phyloP scores from a whole-genome alignment of 148 eudicot species.

The Spergularia bocconei region DNA sequence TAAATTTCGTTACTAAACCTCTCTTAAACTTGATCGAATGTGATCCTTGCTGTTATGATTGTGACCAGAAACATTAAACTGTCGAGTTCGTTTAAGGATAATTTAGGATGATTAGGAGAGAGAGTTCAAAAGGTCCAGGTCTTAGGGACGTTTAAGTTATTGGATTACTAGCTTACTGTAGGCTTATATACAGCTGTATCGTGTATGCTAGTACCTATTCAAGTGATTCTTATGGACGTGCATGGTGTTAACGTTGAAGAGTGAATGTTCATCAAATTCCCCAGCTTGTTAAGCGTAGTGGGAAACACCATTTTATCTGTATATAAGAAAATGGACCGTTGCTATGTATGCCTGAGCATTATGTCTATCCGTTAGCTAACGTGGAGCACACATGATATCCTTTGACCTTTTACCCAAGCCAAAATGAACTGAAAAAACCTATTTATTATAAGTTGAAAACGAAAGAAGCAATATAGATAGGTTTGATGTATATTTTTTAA shows the following conservation, averaged over 20 bases:
- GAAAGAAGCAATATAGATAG: background rate
- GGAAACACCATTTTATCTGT: slow-evolving; percentile 15
- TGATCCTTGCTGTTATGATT: background rate
- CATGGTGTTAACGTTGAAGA: slow-evolving; percentile 10
- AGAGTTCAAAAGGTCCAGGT: background rate
- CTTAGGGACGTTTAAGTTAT: background rate
- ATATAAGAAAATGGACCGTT: background rate
- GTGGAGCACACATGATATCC: slow-evolving; percentile 14
- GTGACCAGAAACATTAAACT: background rate
- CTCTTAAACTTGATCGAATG: background rate
- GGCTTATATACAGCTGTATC: background rate
- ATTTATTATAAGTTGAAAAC: background rate
- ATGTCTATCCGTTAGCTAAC: slow-evolving; percentile 20
- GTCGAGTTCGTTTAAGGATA: background rate
- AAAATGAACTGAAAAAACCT: background rate
- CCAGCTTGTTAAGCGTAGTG: slow-evolving; percentile 4
- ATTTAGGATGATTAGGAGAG: slow-evolving; percentile 3
- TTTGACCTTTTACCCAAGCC: slow-evolving; percentile 14
- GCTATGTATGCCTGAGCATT: slow-evolving; percentile 2
- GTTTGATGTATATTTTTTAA: slow-evolving; percentile 1
- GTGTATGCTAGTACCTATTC: background rate
- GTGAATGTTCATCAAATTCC: background rate
- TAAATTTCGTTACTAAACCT: background rate
- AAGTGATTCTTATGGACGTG: slow-evolving; percentile 16
- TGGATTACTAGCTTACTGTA: slow-evolving; percentile 1